phyloP scores from a whole-genome alignment of 805 yeast genomes.

The Yamadazyma endophytica region DNA sequence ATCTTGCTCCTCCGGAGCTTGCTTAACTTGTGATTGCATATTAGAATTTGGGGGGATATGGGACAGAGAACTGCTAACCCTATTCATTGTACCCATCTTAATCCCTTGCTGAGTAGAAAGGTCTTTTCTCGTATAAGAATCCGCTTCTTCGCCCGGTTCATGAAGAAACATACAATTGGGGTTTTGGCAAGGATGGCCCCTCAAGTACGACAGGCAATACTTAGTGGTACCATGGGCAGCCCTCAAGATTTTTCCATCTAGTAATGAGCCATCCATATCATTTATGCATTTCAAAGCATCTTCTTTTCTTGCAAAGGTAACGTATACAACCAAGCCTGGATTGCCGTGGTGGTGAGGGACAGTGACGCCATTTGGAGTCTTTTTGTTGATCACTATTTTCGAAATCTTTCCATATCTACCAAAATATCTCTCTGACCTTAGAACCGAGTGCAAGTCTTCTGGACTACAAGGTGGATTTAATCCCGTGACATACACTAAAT shows the following conservation, averaged over 20 bases:
- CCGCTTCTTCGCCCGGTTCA: conserved; percentile 99
- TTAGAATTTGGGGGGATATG: conserved; percentile 10
- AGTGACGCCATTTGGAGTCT: conserved; percentile 44
- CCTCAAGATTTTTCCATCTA: conserved; percentile 83
- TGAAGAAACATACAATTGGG: conserved; percentile 98
- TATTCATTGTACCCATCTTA: conserved; percentile 43
- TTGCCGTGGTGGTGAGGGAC: conserved; percentile 42
- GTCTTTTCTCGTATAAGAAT: conserved; percentile 88
- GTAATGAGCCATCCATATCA: conserved; percentile 87
- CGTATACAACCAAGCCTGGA: conserved; percentile 91
- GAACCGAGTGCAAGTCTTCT: conserved; percentile 75
- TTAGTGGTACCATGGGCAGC: conserved; percentile 99
- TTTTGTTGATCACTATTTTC: conserved; percentile 88
- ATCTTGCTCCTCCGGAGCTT: conserved; percentile 6
- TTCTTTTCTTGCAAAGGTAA: conserved; percentile 87
- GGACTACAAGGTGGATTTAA: conserved; percentile 80
- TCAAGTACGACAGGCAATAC: conserved; percentile 91
- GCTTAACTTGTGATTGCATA: conserved; percentile 5
- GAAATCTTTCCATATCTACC: conserved; percentile 98
- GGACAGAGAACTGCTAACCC: conserved; percentile 4
- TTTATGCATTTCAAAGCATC: conserved; percentile 93
- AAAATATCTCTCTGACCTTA: conserved; percentile 88
- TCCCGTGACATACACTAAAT: conserved; percentile 93
- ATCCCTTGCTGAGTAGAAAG: conserved; percentile 71
- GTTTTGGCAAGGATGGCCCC: conserved; percentile 96